Conservation (phyloP, 768 basidiomycete species). For the Candolleomyces efflorescens region DNA sequence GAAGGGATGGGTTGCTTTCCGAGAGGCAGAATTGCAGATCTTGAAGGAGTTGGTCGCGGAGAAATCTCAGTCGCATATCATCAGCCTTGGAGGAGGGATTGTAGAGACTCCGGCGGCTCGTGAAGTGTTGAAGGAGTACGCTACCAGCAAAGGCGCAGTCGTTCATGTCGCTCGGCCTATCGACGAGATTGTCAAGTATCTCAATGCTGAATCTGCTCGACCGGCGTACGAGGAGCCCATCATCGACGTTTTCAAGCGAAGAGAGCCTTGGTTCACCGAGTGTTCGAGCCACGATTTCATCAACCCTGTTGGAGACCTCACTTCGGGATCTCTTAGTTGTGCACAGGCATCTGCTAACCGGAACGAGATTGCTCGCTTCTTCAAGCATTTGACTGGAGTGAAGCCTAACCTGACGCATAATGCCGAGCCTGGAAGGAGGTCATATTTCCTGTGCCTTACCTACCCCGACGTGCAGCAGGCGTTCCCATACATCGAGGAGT, state of each 20-base stretch:
- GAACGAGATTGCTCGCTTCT: slow-evolving; percentile 78
- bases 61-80: slow-evolving; percentile 57
- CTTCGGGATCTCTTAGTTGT: slow-evolving; percentile 17
- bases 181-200: slow-evolving; percentile 76
- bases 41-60: slow-evolving; percentile 65
- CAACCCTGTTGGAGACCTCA: slow-evolving; percentile 54
- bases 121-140: slow-evolving; percentile 65
- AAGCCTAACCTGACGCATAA: slow-evolving; percentile 60
- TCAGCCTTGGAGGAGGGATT: slow-evolving; percentile 93
- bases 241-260: slow-evolving; percentile 75
- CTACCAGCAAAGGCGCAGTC: slow-evolving; percentile 59
- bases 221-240: slow-evolving; percentile 90
- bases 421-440: slow-evolving; percentile 46
- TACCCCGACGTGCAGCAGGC: slow-evolving; percentile 83
- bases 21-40: slow-evolving; percentile 67
- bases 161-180: slow-evolving; percentile 81
- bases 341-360: slow-evolving; percentile 29
- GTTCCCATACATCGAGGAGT: slow-evolving; percentile 60
- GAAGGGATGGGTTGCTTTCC: slow-evolving; percentile 89
- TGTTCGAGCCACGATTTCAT: slow-evolving; percentile 80
- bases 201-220: slow-evolving; percentile 68
- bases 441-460: slow-evolving; percentile 91
- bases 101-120: slow-evolving; percentile 82
- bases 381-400: slow-evolving; percentile 78
- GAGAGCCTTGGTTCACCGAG: slow-evolving; percentile 83